These are phyloP conservation scores for Monosporascus sp. DNA, from an alignment of 2,329 filamentous ascomycete species.

Conservation along the genomic window DNA sequence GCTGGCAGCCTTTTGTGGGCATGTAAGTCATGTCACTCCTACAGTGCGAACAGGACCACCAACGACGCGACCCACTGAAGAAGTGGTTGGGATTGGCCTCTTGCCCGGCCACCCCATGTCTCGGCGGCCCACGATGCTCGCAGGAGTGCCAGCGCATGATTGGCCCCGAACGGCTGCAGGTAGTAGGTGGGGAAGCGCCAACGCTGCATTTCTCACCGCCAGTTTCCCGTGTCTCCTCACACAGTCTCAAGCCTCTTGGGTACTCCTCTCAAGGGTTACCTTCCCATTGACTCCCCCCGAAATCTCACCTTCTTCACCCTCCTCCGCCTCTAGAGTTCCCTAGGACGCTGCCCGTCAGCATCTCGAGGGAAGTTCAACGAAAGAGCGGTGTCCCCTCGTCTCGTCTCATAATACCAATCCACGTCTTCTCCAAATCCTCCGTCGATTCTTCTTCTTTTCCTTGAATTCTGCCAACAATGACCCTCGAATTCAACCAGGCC, in stretches of 20 bases:
- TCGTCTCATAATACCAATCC: slow-evolving; percentile 43
- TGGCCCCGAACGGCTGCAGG: slow-evolving; percentile 20
- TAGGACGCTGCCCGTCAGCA: slow-evolving; percentile 13
- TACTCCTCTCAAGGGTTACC: slow-evolving; percentile 21
- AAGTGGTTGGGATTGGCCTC: neutral
- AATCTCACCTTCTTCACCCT: slow-evolving; percentile 28
- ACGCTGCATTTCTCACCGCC: slow-evolving; percentile 28
- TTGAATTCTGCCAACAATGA: slow-evolving; percentile 41
- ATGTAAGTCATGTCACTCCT: neutral
- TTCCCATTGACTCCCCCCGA: slow-evolving; percentile 24
- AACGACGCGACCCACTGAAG: neutral
- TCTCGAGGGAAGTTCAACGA: slow-evolving; percentile 24
- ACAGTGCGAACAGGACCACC: neutral
- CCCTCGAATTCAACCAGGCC: slow-evolving; percentile 55
- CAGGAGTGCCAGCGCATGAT: slow-evolving; percentile 17
- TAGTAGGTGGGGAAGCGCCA: slow-evolving; percentile 29
- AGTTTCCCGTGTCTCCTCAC: slow-evolving; percentile 27
- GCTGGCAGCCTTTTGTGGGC: no score
- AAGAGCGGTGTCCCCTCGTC: slow-evolving; percentile 42
- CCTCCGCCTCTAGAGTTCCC: slow-evolving; percentile 22
- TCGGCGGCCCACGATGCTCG: slow-evolving; percentile 6
- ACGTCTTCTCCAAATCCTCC: slow-evolving; percentile 33
- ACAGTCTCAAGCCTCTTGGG: slow-evolving; percentile 22
- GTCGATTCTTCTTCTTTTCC: slow-evolving; percentile 28
- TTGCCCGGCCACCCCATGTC: neutral